phyloP scores from a whole-genome alignment of 805 yeast species.

The Groenewaldozyma tartarivorans region DNA sequence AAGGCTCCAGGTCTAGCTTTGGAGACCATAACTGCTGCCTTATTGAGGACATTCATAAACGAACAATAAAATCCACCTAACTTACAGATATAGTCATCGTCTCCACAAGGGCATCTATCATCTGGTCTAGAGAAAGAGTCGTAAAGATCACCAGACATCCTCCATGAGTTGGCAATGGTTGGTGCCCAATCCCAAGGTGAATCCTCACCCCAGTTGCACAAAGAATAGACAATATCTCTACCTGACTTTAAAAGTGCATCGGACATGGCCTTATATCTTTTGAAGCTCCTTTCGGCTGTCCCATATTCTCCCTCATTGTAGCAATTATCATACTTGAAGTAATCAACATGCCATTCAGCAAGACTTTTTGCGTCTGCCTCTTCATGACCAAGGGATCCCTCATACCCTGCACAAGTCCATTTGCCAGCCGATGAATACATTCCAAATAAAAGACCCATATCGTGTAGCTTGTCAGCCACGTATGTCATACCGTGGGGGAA shows the following conservation, averaged over 20 bases:
- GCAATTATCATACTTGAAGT: conserved; percentile 28
- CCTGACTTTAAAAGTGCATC: conserved; percentile 25
- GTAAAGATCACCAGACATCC: conserved; percentile 25
- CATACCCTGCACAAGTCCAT: conserved; percentile 26
- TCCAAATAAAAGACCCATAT: conserved; percentile 23
- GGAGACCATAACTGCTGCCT: conserved; percentile 24
- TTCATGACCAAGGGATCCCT: conserved; percentile 26
- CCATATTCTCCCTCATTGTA: conserved; percentile 25
- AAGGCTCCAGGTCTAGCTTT: conserved; percentile 22
- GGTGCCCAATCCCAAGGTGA: conserved; percentile 25
- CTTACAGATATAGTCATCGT: conserved; percentile 18
- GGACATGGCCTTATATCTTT: conserved; percentile 24
- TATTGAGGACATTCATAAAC: conserved; percentile 20
- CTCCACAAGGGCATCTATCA: conserved; percentile 25
- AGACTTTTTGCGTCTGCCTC: conserved; percentile 23
- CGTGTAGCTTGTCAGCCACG: conserved; percentile 22
- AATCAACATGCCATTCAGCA: conserved; percentile 26
- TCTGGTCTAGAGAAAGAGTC: conserved; percentile 15
- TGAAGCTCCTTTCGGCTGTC: conserved; percentile 20
- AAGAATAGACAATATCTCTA: conserved; percentile 24
- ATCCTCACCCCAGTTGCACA: conserved; percentile 29
- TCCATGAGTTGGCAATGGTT: conserved; percentile 25
- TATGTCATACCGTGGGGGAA: conserved; percentile 24
- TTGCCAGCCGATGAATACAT: conserved; percentile 29
- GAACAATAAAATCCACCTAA: conserved; percentile 24